These are phyloP conservation scores for Globisporangium paroecandrum DNA, from an alignment of 352 stramenopile genomes.

Conservation along the genomic window DNA sequence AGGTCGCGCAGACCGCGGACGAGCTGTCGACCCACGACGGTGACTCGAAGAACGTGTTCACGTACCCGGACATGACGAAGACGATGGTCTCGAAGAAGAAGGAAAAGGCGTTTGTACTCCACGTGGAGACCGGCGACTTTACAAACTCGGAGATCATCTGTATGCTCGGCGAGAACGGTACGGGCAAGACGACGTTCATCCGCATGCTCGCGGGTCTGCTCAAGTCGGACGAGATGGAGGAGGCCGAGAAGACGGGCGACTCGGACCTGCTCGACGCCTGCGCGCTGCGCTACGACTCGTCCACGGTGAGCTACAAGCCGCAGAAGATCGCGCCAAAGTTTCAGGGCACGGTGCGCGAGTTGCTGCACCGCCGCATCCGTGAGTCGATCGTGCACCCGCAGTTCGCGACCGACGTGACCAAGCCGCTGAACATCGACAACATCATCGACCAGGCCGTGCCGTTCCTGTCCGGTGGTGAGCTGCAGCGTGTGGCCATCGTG, in stretches of 20 bases:
- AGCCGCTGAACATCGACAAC: constrained; percentile 96
- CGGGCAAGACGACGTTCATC: constrained; percentile 99
- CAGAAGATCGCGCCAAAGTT: constrained; percentile 98
- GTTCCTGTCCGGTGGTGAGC: constrained; percentile 97
- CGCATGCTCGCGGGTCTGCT: constrained; percentile 98
- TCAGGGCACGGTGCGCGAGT: constrained; percentile 94
- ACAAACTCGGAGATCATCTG: constrained; percentile 99
- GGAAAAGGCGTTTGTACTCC: constrained; percentile 94
- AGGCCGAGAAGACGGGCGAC: constrained; percentile 67
- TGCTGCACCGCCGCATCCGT: constrained; percentile 97
- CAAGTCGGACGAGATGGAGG: constrained; percentile 96
- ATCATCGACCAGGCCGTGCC: constrained; percentile 99
- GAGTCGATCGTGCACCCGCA: constrained; percentile 98
- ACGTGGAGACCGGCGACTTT: constrained; percentile 97
- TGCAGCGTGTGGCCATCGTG: constrained; percentile 98
- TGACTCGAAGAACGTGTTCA: constrained; percentile 90
- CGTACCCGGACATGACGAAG: constrained; percentile 98
- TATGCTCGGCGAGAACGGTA: constrained; percentile 99
- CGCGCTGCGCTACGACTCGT: constrained; percentile 78
- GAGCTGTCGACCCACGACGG: constrained; percentile 84
- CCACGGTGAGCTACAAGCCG: constrained; percentile 97
- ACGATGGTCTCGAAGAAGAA: constrained; percentile 94
- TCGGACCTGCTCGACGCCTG: constrained; percentile 72
- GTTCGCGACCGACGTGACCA: constrained; percentile 99
- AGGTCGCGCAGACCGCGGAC: constrained; percentile 94